These are phyloP conservation scores for Globisporangium cederbergense DNA, from an alignment of 352 stramenopile genomes.

Conservation along the genomic window DNA sequence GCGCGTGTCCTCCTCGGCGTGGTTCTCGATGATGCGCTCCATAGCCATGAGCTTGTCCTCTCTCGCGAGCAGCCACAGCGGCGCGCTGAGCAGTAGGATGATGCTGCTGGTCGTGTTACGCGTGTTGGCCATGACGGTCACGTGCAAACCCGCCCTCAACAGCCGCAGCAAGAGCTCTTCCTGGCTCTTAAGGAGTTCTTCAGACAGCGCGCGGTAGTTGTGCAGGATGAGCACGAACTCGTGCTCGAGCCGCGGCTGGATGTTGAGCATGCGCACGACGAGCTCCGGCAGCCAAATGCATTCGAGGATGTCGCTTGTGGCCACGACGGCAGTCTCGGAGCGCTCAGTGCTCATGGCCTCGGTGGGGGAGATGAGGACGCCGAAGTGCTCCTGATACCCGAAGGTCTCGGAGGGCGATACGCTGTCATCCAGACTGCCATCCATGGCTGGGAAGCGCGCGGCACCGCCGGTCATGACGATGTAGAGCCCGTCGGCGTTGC, in stretches of 20 bases:
- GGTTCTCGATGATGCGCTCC: constrained; percentile 57
- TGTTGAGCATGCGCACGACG: constrained; percentile 56
- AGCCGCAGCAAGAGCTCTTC: constrained; percentile 38
- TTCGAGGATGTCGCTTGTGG: constrained; percentile 36
- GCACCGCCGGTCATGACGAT: constrained; percentile 44
- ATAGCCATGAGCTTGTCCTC: constrained; percentile 67
- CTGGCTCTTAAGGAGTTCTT: constrained; percentile 28
- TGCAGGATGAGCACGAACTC: constrained; percentile 58
- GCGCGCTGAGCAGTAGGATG: constrained; percentile 50
- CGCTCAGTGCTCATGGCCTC: constrained; percentile 26
- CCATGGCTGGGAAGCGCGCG: constrained; percentile 21
- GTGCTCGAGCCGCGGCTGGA: constrained; percentile 52
- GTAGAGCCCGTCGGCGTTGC: constrained; percentile 47
- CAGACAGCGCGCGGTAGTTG: constrained; percentile 24
- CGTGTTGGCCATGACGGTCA: constrained; percentile 54
- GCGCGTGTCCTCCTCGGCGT: constrained; percentile 48
- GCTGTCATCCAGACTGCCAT: constrained; percentile 22
- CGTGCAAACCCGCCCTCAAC: constrained; percentile 43
- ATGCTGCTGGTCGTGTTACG: constrained; percentile 38
- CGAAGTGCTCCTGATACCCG: constrained; percentile 57
- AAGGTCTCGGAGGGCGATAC: constrained; percentile 27
- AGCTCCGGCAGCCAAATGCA: constrained; percentile 54
- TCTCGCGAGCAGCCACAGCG: constrained; percentile 49
- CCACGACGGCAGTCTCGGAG: constrained; percentile 29
- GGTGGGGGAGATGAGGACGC: constrained; percentile 37